Evolutionary conservation across 305 asterid genomes (phyloP).

Genomic region (Nicotiana rustica): DNA sequence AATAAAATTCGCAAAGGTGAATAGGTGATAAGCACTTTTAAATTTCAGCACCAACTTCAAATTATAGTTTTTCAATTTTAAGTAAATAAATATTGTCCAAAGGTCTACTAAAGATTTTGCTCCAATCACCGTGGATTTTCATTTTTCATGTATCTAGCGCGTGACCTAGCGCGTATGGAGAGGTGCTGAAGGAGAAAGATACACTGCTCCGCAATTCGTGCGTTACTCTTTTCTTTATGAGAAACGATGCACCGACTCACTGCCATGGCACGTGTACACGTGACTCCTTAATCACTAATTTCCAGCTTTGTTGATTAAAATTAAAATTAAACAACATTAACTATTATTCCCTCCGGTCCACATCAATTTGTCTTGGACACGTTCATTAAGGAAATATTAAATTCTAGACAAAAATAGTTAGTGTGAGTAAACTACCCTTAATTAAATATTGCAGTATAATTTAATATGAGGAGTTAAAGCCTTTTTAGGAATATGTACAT

Average conservation of each 20-base stretch:
- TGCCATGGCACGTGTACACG: constrained; percentile 85
- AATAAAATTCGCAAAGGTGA: no score
- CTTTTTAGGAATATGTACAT: no score
- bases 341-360: background rate
- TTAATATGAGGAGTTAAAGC: no score
- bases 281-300: constrained; percentile 60
- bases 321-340: background rate
- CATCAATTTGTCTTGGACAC: no score
- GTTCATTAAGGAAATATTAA: no score
- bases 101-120: background rate
- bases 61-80: no score
- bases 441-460: no score
- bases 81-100: background rate
- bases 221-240: constrained; percentile 54
- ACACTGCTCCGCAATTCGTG: constrained; percentile 81
- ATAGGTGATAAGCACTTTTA: no score
- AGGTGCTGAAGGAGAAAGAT: background rate
- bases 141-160: background rate
- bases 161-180: background rate
- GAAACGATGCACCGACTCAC: constrained; percentile 88
- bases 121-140: background rate
- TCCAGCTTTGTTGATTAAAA: constrained; percentile 35
- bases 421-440: no score
- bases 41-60: background rate
- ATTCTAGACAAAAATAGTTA: no score